Percentiles rank a stretch among this genome's conserved stretches.
phyloP scores from a whole-genome alignment of 2,329 filamentous ascomycete species.

The Elsinoe necatrix region DNA sequence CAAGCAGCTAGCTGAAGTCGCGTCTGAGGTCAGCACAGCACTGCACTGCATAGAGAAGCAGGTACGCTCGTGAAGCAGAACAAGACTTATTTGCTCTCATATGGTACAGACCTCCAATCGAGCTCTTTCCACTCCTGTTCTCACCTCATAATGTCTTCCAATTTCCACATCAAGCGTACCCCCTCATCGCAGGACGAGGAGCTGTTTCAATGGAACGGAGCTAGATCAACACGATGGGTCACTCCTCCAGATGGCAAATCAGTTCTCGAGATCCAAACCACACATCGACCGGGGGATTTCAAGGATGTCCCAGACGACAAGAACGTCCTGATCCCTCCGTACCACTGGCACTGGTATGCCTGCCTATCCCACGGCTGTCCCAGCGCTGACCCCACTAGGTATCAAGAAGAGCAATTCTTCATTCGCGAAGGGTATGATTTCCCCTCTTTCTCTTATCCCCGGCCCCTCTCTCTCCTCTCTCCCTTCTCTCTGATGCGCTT shows the following conservation, averaged over 20 bases:
- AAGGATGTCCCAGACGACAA: slow-evolving; percentile 21
- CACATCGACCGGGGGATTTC: slow-evolving; percentile 21
- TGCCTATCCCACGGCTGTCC: not conserved
- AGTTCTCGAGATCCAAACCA: slow-evolving; percentile 26
- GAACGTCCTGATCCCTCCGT: slow-evolving; percentile 23
- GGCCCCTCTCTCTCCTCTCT: not conserved
- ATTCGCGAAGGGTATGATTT: slow-evolving; percentile 23
- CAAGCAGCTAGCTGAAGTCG: not conserved
- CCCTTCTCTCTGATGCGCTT: not conserved
- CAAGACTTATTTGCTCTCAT: no score
- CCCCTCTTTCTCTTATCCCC: not conserved
- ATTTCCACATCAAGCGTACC: slow-evolving; percentile 8
- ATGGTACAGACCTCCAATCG: no score
- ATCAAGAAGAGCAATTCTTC: slow-evolving; percentile 25
- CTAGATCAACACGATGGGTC: slow-evolving; percentile 24
- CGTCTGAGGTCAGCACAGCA: not conserved
- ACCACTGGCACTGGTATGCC: slow-evolving; percentile 25
- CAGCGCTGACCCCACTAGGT: not conserved
- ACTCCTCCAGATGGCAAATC: slow-evolving; percentile 23
- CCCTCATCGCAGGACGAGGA: not conserved
- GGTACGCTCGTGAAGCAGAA: not conserved
- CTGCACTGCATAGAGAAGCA: not conserved
- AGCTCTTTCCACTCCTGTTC: not conserved
- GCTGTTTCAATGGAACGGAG: slow-evolving; percentile 21
- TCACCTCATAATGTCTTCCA: slow-evolving; percentile 2